Conservation (phyloP, 1,139 yeast species). For the Pichia sp. region DNA sequence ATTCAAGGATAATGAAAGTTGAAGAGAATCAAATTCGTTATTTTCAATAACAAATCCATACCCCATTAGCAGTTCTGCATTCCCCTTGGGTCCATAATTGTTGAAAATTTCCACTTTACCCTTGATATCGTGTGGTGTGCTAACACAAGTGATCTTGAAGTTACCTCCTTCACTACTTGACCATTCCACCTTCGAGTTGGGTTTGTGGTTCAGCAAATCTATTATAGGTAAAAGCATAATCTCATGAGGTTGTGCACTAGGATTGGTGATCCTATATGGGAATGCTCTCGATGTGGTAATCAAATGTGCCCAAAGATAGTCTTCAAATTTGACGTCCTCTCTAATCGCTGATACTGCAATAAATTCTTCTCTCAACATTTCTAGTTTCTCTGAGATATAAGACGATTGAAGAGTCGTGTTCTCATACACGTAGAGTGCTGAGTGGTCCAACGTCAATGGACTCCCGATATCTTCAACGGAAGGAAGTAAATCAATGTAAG, state of each 20-base stretch:
- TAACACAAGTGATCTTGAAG: neutral
- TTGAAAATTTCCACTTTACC: slow-evolving; percentile 47
- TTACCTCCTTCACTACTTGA: slow-evolving; percentile 12
- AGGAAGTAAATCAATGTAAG: slow-evolving; percentile 59
- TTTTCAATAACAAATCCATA: slow-evolving; percentile 63
- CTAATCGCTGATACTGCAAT: neutral
- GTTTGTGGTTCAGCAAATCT: slow-evolving; percentile 70
- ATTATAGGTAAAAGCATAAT: slow-evolving; percentile 73
- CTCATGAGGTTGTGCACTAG: slow-evolving; percentile 32
- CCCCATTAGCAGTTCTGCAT: slow-evolving; percentile 64
- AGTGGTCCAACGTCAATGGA: slow-evolving; percentile 55
- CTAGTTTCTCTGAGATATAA: slow-evolving; percentile 12
- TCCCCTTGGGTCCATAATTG: slow-evolving; percentile 84
- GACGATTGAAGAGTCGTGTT: slow-evolving; percentile 46
- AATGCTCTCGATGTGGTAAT: slow-evolving; percentile 79
- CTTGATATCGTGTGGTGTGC: slow-evolving; percentile 8
- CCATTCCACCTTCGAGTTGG: slow-evolving; percentile 63
- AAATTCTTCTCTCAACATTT: slow-evolving; percentile 14
- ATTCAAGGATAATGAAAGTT: slow-evolving; percentile 40
- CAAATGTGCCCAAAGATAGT: slow-evolving; percentile 68
- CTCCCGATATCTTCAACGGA: slow-evolving; percentile 39
- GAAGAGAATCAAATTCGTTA: slow-evolving; percentile 51
- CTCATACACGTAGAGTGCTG: slow-evolving; percentile 40
- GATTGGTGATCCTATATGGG: slow-evolving; percentile 49
- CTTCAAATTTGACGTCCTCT: slow-evolving; percentile 50